Evolutionary conservation across 139 green algal genomes (phyloP).

Genomic region (Chlamydomonas asymmetrica): DNA sequence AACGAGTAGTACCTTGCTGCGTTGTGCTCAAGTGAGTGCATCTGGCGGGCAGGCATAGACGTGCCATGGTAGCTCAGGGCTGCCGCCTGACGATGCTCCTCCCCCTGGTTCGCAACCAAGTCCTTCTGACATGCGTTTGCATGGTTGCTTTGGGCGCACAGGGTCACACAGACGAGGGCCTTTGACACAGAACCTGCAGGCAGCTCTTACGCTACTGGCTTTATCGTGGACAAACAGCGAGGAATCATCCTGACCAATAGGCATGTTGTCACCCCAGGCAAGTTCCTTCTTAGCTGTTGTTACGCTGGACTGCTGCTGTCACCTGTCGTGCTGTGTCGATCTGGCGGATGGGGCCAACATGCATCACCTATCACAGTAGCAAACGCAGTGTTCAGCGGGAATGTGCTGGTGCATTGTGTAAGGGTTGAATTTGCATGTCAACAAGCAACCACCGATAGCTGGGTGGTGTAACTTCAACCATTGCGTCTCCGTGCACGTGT

Average conservation of each 20-base stretch:
- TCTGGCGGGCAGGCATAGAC: neutral
- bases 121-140: no score
- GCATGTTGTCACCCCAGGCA: slow-evolving; percentile 86
- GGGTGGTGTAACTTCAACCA: no score
- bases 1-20: slow-evolving; percentile 58
- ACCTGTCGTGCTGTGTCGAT: no score
- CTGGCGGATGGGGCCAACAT: no score
- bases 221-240: slow-evolving; percentile 82
- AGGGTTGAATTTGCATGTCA: no score
- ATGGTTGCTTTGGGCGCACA: slow-evolving; percentile 14
- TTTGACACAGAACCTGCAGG: slow-evolving; percentile 86
- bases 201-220: slow-evolving; percentile 79
- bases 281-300: no score
- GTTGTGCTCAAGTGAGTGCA: slow-evolving; percentile 67
- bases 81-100: neutral
- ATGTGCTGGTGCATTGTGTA: no score
- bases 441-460: no score
- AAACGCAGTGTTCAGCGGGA: no score
- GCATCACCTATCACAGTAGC: no score
- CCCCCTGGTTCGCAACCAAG: neutral
- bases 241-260: slow-evolving; percentile 93
- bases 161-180: slow-evolving; percentile 68
- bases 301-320: no score
- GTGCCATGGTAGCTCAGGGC: neutral
- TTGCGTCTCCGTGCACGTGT: no score